Percentiles rank a stretch among this genome's conserved stretches.
These are phyloP conservation scores for Ambispora gerdemannii DNA, from an alignment of 192 early-diverging fungal genomes.

Conservation along the genomic window DNA sequence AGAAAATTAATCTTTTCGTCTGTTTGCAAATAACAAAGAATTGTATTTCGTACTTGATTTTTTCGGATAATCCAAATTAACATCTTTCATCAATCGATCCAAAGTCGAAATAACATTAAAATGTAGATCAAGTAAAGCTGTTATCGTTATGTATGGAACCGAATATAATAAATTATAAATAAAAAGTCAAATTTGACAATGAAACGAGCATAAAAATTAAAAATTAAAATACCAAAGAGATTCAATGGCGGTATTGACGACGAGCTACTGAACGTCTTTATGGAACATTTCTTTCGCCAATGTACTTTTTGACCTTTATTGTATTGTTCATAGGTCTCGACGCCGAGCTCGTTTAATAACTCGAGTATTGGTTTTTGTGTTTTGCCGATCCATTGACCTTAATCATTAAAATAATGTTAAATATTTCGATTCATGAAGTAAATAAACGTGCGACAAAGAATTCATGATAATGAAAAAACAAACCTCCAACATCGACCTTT, in stretches of 20 bases:
- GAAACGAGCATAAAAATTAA: not conserved
- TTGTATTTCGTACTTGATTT: slow-evolving; percentile 6
- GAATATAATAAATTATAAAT: not conserved
- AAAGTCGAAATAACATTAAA: slow-evolving; percentile 20
- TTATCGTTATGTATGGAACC: not conserved
- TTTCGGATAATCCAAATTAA: slow-evolving; percentile 4
- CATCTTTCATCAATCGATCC: slow-evolving; percentile 8
- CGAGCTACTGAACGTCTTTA: slow-evolving; percentile 6
- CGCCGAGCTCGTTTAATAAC: slow-evolving; percentile 18
- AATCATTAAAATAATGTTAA: not conserved
- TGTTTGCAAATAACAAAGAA: too few species aligned
- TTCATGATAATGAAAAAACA: not conserved
- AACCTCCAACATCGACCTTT: slow-evolving; percentile 25
- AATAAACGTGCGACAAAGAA: too few species aligned
- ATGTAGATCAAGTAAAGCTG: slow-evolving; percentile 27
- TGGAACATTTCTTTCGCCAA: not conserved
- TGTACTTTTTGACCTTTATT: slow-evolving; percentile 17
- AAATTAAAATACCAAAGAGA: not conserved
- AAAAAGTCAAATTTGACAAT: not conserved
- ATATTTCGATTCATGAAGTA: too few species aligned
- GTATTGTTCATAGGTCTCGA: slow-evolving; percentile 18
- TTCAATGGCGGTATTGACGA: slow-evolving; percentile 19
- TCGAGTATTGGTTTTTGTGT: slow-evolving; percentile 19
- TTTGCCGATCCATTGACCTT: slow-evolving; percentile 30
- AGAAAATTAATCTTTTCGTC: too few species aligned